Conservation (phyloP, 495 filamentous ascomycete genomes). For the Saxispiralis lemnorum region DNA sequence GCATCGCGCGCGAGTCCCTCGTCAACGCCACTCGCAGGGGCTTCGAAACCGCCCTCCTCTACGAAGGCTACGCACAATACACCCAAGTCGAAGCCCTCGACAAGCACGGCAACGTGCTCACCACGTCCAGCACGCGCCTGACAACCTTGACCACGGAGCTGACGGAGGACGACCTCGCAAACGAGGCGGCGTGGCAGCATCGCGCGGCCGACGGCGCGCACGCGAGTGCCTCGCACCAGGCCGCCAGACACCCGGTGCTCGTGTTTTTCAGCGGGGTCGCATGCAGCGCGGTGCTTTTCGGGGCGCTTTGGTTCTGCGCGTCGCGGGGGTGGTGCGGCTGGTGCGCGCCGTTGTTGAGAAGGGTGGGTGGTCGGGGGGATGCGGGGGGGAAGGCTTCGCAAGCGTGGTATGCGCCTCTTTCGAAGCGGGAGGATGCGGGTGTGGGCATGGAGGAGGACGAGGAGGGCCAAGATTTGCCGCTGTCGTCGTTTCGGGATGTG, state of each 20-base stretch:
- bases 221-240: no score
- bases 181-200: no score
- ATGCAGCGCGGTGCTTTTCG: no score
- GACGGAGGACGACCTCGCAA: no score
- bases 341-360: constrained; percentile 35
- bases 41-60: constrained; percentile 1
- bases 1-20: neutral
- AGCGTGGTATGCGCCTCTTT: neutral
- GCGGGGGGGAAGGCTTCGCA: constrained; percentile 23
- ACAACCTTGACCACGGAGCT: neutral
- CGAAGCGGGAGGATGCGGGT: neutral
- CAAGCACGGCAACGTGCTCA: neutral
- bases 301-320: no score
- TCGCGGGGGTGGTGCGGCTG: no score
- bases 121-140: neutral
- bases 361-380: constrained; percentile 54
- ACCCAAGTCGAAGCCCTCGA: neutral
- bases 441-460: neutral
- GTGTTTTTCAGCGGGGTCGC: no score
- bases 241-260: no score
- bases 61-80: constrained; percentile 4
- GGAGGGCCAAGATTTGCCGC: neutral
- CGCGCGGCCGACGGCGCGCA: no score
- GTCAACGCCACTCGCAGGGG: neutral
- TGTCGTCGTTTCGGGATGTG: neutral